Base-by-base conservation (phyloP, 495 filamentous ascomycete species). In the Penicillium pancosmium region DNA sequence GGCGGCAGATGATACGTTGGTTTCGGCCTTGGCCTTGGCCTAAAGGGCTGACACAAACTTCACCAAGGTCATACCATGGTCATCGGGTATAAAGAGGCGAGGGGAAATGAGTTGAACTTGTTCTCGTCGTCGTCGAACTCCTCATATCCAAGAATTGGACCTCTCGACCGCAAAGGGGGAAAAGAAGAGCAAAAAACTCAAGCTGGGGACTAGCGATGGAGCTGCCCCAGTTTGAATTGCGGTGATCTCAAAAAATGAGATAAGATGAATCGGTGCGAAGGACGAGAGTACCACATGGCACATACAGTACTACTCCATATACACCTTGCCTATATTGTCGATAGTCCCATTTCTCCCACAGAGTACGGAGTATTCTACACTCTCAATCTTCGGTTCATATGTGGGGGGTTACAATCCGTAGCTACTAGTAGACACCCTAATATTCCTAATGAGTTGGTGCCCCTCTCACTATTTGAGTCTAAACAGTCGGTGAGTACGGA, bases 1-100 rank as follows among this genome's bases (percentile, higher is more conserved):
- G 46, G 46, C 46, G 46, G 52, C 47, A 52, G 48, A 34, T 59
- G 56, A 59, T 53, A 54, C 50, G 50, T 59, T 50, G 16, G 21
- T 48, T 48, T 19, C 3, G 21, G 18, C 12, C 10, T 47, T 15
- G 41, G 16, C 12, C 41, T 44, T 15, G 41, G 16, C 12, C 41
- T 44, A 19, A 16, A 16, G 41, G 41, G 16, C 36, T 44, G 41
- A 44, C 41, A 44, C 12, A 15, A 44, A 19, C 27, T 31, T 31
- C 36, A 13, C 5, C 36, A 38, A 38, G 36, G 11, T 13, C 12
- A n/a, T 38, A 2, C 41, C 15, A 44, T 5, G 36, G 15, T 44
- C 13, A 13, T 43, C 15, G 16, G 41, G 41, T 44, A 38, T 38
- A 38, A 31, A 38, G 36, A 38, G 36, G 36, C 36, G 36, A 38